These are phyloP conservation scores for Phytophthora tentaculata DNA, from an alignment of 352 stramenopile genomes.

Conservation along the genomic window DNA sequence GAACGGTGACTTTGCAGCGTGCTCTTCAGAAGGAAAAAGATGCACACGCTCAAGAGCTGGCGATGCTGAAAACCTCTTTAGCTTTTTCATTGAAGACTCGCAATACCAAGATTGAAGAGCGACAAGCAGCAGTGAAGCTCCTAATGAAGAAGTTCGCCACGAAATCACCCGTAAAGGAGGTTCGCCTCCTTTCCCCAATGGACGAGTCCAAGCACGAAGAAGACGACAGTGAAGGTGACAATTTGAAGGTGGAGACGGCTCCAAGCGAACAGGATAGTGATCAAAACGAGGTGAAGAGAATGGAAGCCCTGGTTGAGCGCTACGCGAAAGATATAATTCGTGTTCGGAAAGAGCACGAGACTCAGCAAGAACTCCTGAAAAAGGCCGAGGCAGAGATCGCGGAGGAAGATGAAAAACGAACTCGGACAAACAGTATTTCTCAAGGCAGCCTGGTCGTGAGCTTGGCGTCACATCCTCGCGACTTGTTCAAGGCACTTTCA, in stretches of 20 bases:
- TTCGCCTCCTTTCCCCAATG: slow-evolving; percentile 2
- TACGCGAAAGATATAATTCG: slow-evolving; percentile 63
- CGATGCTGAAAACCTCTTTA: slow-evolving; percentile 50
- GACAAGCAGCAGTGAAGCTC: slow-evolving; percentile 55
- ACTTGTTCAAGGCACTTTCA: slow-evolving; percentile 69
- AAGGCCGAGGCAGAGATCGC: slow-evolving; percentile 47
- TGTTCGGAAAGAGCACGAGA: slow-evolving; percentile 59
- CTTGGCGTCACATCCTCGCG: slow-evolving; percentile 62
- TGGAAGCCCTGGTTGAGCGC: slow-evolving; percentile 50
- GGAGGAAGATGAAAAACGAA: slow-evolving; percentile 49
- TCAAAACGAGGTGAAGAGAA: slow-evolving; percentile 49
- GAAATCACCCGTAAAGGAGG: slow-evolving; percentile 10
- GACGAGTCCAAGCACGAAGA: slow-evolving; percentile 13
- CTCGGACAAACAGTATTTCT: slow-evolving; percentile 64
- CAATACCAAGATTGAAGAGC: slow-evolving; percentile 64
- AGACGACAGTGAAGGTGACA: slow-evolving; percentile 11
- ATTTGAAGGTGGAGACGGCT: not conserved
- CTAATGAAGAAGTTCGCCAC: slow-evolving; percentile 48
- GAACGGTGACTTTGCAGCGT: slow-evolving; percentile 41
- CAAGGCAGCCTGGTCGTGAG: slow-evolving; percentile 57
- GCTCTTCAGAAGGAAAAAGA: slow-evolving; percentile 56
- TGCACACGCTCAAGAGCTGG: slow-evolving; percentile 43
- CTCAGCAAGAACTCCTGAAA: slow-evolving; percentile 52
- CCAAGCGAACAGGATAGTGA: slow-evolving; percentile 6
- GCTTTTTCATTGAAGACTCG: slow-evolving; percentile 48